Base-by-base conservation (phyloP, 208 protist genomes). In the Strigomonas galati region DNA sequence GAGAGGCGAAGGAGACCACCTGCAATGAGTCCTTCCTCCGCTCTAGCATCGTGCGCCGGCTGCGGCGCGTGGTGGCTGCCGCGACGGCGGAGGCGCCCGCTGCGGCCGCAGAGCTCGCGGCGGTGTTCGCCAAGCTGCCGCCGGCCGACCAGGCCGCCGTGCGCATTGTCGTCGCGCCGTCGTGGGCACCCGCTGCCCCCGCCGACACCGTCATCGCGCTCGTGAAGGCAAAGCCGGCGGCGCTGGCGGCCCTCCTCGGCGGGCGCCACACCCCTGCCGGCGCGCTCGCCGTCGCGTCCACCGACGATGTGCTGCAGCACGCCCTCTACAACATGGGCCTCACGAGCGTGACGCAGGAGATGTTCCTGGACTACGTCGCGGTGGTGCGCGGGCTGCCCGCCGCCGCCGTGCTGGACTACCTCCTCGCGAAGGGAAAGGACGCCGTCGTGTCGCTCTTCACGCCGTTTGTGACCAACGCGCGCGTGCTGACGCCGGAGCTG, bases 271-370 rank as follows among this genome's bases (percentile, higher is more conserved):
- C 62, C 24, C 51, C 79, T 7, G 61, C 74, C 14, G 78, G 72
- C 23, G 44, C 76, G 48, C 71, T 94, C 62, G 51, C 24, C 26
- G 71, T 87, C 21, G 76, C 71, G 46, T 74, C 65, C 32, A 51
- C 72, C 1, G 73, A 81, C 26, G 82, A 82, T 9, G 69, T 72
- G 12, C 35, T 96, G 28, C 79, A 85, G 63, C 56, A 71, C 44
- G 67, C 77, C 35, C 55, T 89, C 40, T 92, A 96, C 74, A 90
- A 76, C 65, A 87, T 91, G 81, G 75, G 74, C 12, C 77, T 96
- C 51, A 85, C 85, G 4, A 80, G 32, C 49, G 79, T 78, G 35
- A 62, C 71, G 10, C 57, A 71, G 28, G 68, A 62, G 37, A 62
- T 69, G 14, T 79, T 81, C 49, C 58, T 69, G 3, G 91, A 89